phyloP scores from a whole-genome alignment of 1,139 yeast genomes.

The Geotrichum carabidarum region DNA sequence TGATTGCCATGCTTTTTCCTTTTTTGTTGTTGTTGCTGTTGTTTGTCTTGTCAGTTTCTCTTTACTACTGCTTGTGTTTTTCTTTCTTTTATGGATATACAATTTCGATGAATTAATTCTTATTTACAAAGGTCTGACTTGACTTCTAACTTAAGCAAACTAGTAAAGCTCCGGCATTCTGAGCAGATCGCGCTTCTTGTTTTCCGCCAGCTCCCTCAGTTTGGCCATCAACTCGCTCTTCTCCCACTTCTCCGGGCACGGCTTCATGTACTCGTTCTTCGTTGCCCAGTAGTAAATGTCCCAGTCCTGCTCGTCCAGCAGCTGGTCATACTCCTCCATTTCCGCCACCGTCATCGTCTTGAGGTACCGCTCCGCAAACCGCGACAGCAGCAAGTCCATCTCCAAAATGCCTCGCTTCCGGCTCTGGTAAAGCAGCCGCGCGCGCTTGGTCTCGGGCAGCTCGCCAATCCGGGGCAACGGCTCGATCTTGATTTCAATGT shows the following conservation, averaged over 20 bases:
- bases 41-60: neutral
- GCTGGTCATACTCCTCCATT: constrained; percentile 75
- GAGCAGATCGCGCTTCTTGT: constrained; percentile 64
- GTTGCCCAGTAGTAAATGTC: constrained; percentile 98
- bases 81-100: neutral
- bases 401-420: constrained; percentile 94
- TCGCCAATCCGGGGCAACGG: constrained; percentile 77
- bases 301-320: constrained; percentile 95
- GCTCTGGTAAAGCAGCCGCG: constrained; percentile 83
- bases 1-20: neutral
- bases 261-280: constrained; percentile 68
- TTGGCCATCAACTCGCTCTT: constrained; percentile 55
- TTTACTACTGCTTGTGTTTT: neutral
- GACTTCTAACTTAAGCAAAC: neutral
- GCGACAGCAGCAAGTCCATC: constrained; percentile 76
- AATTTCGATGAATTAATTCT: neutral
- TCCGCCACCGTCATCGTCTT: constrained; percentile 56
- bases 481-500: constrained; percentile 46
- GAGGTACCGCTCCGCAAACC: constrained; percentile 77
- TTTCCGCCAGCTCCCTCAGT: constrained; percentile 71
- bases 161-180: constrained; percentile 70
- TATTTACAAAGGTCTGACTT: neutral
- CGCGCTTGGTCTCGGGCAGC: constrained; percentile 67
- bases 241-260: constrained; percentile 83
- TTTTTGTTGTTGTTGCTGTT: constrained; percentile 1